Evolutionary conservation across 202 grass and related monocot species (phyloP), one percentile per base, ranked within the genome.

Genomic region (Carex sylvatica): DNA sequence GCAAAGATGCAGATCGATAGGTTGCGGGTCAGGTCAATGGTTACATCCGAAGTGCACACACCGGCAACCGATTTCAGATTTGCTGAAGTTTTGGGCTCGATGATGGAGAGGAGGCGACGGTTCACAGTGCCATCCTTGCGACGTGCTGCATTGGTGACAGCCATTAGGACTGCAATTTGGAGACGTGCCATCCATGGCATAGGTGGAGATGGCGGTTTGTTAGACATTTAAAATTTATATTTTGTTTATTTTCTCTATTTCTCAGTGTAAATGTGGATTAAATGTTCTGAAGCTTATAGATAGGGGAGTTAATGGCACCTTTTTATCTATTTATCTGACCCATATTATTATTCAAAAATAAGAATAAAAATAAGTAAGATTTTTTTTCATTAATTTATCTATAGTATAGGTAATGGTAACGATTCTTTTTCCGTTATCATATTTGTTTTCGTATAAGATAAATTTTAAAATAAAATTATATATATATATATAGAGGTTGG

Each of bases 91-190:
- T 83, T 78, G 7, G 66, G 80, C 65, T 92, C 90, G 42, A 80
- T 20, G 31, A 95, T 35, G 20, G 82, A 84, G 85, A 89, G 42
- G 76, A 95, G 80, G 13, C 20, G 38, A 65, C 85, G 83, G 75
- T 90, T 90, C 3, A 95, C 2, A 10, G 88, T 95, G 62, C 88
- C 90, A 22, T 95, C 78, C n/a, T 22, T 47, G 33, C 93, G 88
- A 70, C 86, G 84, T 4, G 64, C 36, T 2, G 54, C 47, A 74
- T 85, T 84, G 20, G 24, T 58, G 56, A 72, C 70, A 5, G 55
- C 74, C 1, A 42, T 4, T 22, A 81, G 59, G 38, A 44, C 33
- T 9, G 63, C 44, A 24, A 90, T 2, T 75, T 82, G 65, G 22
- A 92, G 30, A 5, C 92, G 72, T 44, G 51, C 87, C 66, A n/a